Evolutionary conservation across 2,329 filamentous ascomycete species (phyloP).

Genomic region (Dactylella cylindrospora): DNA sequence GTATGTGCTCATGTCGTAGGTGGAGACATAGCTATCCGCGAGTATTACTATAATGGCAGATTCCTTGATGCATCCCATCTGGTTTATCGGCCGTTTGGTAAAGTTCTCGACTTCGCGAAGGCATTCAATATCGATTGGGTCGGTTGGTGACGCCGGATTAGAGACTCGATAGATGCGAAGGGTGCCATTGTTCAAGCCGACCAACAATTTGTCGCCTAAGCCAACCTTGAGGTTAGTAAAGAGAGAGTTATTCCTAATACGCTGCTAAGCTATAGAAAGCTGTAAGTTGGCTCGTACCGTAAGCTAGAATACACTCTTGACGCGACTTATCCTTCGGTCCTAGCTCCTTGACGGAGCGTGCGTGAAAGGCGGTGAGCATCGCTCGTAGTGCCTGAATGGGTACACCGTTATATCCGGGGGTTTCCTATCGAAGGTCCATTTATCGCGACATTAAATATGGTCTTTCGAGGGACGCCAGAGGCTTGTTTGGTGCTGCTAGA

Average conservation of each 20-base stretch:
- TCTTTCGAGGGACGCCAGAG: slow-evolving; percentile 3
- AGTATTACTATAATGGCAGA: slow-evolving; percentile 87
- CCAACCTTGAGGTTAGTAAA: slow-evolving; percentile 40
- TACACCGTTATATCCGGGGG: slow-evolving; percentile 48
- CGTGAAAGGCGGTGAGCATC: slow-evolving; percentile 98
- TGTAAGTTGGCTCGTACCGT: slow-evolving; percentile 61
- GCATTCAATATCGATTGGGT: slow-evolving; percentile 66
- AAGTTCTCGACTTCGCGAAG: slow-evolving; percentile 93
- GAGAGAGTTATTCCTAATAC: neutral
- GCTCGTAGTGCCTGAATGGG: slow-evolving; percentile 50
- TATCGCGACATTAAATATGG: slow-evolving; percentile 33
- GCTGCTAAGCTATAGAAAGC: slow-evolving; percentile 1
- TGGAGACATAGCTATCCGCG: slow-evolving; percentile 83
- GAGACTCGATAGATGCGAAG: slow-evolving; percentile 73
- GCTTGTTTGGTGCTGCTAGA: slow-evolving; percentile 9
- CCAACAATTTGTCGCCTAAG: slow-evolving; percentile 80
- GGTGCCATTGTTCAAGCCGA: slow-evolving; percentile 85
- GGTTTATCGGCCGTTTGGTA: slow-evolving; percentile 83
- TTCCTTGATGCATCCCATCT: slow-evolving; percentile 94
- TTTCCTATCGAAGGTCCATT: slow-evolving; percentile 31
- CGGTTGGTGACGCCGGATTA: slow-evolving; percentile 50
- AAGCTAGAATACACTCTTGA: slow-evolving; percentile 92
- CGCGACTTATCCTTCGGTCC: slow-evolving; percentile 92
- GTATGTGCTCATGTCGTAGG: slow-evolving; percentile 86
- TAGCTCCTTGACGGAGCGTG: slow-evolving; percentile 94